Evolutionary conservation across 371 early-diverging fungal species (phyloP).

Genomic region (Mucor sp.): DNA sequence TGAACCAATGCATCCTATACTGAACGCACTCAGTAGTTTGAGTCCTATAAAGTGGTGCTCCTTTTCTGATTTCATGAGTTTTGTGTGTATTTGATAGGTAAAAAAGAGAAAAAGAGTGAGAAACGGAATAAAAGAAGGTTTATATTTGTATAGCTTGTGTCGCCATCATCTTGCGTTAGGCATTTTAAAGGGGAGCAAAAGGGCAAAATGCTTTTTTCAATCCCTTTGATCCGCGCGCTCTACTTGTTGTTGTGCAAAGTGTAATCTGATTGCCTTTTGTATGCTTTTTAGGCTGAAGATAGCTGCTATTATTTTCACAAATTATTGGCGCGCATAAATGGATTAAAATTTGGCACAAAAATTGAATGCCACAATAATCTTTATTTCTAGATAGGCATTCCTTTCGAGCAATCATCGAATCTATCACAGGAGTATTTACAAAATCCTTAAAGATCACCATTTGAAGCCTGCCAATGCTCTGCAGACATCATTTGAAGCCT

Average conservation of each 20-base stretch:
- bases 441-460: too few species aligned
- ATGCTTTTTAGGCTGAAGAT: neutral
- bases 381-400: too few species aligned
- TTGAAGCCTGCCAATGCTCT: too few species aligned
- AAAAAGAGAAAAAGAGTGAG: neutral
- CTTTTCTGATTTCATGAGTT: neutral
- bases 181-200: neutral
- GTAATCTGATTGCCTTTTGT: neutral
- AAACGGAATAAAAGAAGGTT: neutral
- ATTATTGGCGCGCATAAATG: too few species aligned
- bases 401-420: too few species aligned
- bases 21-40: slow-evolving; percentile 37
- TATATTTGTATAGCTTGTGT: neutral
- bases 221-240: neutral
- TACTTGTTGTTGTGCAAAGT: neutral
- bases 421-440: too few species aligned
- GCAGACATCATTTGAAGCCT: too few species aligned
- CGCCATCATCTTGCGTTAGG: neutral
- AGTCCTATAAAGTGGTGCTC: slow-evolving; percentile 29
- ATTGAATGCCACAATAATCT: too few species aligned
- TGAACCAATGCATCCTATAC: slow-evolving; percentile 41
- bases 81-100: neutral
- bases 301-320: neutral
- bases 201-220: neutral
- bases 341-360: too few species aligned